Base-by-base conservation (phyloP, 768 basidiomycete species). In the Leccinum rimulosum region DNA sequence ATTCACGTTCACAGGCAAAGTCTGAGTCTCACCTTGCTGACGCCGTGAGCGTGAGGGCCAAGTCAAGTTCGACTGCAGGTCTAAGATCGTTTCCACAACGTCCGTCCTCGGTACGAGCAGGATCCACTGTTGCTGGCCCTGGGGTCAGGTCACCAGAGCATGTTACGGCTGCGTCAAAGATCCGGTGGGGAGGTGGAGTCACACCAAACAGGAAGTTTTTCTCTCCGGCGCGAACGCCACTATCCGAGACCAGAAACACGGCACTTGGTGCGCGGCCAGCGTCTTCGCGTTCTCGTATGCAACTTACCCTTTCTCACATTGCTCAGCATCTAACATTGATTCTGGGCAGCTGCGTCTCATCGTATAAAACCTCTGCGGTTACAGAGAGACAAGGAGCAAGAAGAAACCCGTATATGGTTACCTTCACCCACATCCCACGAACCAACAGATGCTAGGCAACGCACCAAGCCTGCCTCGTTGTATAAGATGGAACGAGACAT, bases 191-290 rank as follows among this genome's bases (percentile, higher is more conserved):
- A 45, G 64, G 63, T 35, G 70, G 65, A 6, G 56, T 67, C 49
- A 62, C 68, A 14, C 61, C 68, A 7, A 67, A 65, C 54, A 68
- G 68, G 60, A 72, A 74, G 31, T 28, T 50, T 11, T 59, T 59
- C 52, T 61, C 69, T 54, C 63, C 57, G 1, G 52, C 38, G 5
- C 66, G 69, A 54, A 55, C 36, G 17, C 73, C 70, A 4, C 55
- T 74, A n/a, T 62, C 62, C 1, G 70, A 72, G 51, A 63, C 60
- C 7, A 61, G 57, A 50, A 72, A 72, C 43, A 8, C 55, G 22
- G 62, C 53, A 22, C 54, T 61, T 6, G 51, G 38, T 56, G 57
- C 63, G 27, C 65, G 56, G 27, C 31, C 43, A 33, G 55, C 55
- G 40, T 30, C 48, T 52, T 58, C 58, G 19, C 62, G 45, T 47